Evolutionary conservation across 1,284 basidiomycete species (phyloP).

Genomic region (Marasmius fiardii): DNA sequence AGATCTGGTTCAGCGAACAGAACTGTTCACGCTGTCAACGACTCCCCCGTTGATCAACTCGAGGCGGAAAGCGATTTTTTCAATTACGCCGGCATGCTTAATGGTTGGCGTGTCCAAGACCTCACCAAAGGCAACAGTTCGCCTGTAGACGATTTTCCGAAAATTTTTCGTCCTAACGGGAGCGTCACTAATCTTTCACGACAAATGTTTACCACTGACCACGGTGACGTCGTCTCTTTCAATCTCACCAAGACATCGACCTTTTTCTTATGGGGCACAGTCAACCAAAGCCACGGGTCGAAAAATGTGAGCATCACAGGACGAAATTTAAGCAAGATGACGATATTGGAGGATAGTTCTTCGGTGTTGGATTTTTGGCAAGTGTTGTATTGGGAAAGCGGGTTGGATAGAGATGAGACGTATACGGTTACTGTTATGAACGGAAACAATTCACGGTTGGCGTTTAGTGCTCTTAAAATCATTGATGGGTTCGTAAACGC

Average conservation of each 20-base stretch:
- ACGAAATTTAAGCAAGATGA: background rate
- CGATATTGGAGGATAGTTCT: background rate
- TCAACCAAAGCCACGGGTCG: background rate
- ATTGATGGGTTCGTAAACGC: slow-evolving; percentile 8
- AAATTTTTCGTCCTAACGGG: background rate
- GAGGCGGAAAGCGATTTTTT: too few species aligned
- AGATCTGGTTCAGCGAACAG: too few species aligned
- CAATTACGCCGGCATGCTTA: background rate
- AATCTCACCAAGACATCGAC: background rate
- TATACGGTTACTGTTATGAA: slow-evolving; percentile 1
- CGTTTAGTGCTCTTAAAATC: background rate
- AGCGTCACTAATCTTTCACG: background rate
- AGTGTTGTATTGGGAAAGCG: slow-evolving; percentile 5
- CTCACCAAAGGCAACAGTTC: background rate
- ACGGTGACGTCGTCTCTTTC: background rate
- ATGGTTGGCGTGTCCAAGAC: background rate
- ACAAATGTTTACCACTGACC: background rate
- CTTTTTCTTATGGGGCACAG: background rate
- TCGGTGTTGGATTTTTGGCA: background rate
- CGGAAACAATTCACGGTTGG: background rate
- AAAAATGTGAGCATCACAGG: background rate
- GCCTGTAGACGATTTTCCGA: background rate
- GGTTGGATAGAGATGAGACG: background rate
- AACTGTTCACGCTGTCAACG: too few species aligned
- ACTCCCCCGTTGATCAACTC: too few species aligned